Evolutionary conservation across 345 rosid species (phyloP).

Genomic region (Hibiscus tridactylites): DNA sequence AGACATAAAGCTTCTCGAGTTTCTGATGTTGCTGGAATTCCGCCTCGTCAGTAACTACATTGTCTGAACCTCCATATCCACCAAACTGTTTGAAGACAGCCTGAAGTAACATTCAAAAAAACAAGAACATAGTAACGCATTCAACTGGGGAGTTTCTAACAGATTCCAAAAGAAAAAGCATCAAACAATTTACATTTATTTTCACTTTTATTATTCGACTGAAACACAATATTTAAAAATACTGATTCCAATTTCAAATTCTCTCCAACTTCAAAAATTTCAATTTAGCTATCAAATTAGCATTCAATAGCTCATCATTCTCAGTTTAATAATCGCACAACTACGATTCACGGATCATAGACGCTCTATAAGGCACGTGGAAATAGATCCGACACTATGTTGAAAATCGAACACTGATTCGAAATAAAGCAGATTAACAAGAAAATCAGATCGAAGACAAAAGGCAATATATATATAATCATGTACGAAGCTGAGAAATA

Average conservation of each 20-base stretch:
- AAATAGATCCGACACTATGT: conserved; percentile 11
- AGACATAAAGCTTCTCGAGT: conserved; percentile 84
- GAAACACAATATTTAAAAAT: background rate
- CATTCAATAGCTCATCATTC: background rate
- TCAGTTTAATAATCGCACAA: background rate
- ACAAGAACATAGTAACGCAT: background rate
- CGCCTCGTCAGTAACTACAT: conserved; percentile 56
- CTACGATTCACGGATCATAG: background rate
- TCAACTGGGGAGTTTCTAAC: conserved; percentile 1
- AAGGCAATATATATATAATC: background rate
- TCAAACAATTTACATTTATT: background rate
- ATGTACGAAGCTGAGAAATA: conserved; percentile 3
- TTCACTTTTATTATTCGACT: background rate
- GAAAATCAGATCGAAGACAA: conserved; percentile 5
- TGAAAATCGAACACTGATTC: background rate
- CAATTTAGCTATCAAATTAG: background rate
- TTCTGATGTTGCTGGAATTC: conserved; percentile 79
- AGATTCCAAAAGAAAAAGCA: background rate
- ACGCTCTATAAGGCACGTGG: background rate
- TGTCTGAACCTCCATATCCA: conserved; percentile 84
- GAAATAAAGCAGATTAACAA: conserved; percentile 4
- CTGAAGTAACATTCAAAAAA: conserved; percentile 26
- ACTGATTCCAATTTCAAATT: too few relatives aligned
- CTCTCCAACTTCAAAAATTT: background rate
- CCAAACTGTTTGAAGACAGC: conserved; percentile 93